A percentile compares a stretch with the other conserved stretches of the same genome.
Conservation (phyloP, 352 stramenopile species). For the Phytophthora sp. region DNA sequence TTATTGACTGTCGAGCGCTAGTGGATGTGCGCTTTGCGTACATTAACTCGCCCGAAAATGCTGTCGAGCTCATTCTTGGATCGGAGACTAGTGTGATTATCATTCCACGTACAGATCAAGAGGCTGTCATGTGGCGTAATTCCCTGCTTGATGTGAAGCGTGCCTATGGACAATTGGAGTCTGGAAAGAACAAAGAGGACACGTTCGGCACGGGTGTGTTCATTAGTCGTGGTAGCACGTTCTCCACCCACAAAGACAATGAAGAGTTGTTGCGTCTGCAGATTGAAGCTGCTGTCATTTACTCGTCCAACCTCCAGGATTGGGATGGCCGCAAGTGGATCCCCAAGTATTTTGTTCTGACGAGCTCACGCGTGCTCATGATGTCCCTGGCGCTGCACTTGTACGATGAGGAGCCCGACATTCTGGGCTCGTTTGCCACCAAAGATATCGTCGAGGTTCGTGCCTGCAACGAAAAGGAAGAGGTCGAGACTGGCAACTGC, state of each 20-base stretch:
- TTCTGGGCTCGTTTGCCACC: constrained; percentile 79
- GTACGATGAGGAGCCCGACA: constrained; percentile 89
- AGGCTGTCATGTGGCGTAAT: constrained; percentile 87
- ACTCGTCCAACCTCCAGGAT: constrained; percentile 86
- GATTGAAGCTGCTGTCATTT: constrained; percentile 82
- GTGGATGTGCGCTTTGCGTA: constrained; percentile 86
- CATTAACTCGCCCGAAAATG: constrained; percentile 87
- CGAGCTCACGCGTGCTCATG: constrained; percentile 77
- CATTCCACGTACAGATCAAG: constrained; percentile 82
- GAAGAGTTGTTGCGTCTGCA: constrained; percentile 84
- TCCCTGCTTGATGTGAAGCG: constrained; percentile 85
- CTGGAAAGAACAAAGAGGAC: constrained; percentile 77
- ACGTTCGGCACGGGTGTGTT: constrained; percentile 78
- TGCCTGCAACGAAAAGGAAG: constrained; percentile 77
- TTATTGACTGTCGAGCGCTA: constrained; percentile 85
- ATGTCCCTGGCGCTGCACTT: constrained; percentile 84
- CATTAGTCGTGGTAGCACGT: constrained; percentile 87
- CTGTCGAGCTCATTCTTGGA: constrained; percentile 80
- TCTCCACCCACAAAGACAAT: constrained; percentile 85
- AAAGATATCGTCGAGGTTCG: constrained; percentile 85
- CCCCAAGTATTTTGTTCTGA: constrained; percentile 90
- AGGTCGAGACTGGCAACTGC: constrained; percentile 59
- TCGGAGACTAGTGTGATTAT: constrained; percentile 83
- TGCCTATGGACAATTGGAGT: constrained; percentile 77
- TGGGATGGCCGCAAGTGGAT: constrained; percentile 90